phyloP scores from a whole-genome alignment of 2,329 filamentous ascomycete genomes.

The Fusarium annulatum region DNA sequence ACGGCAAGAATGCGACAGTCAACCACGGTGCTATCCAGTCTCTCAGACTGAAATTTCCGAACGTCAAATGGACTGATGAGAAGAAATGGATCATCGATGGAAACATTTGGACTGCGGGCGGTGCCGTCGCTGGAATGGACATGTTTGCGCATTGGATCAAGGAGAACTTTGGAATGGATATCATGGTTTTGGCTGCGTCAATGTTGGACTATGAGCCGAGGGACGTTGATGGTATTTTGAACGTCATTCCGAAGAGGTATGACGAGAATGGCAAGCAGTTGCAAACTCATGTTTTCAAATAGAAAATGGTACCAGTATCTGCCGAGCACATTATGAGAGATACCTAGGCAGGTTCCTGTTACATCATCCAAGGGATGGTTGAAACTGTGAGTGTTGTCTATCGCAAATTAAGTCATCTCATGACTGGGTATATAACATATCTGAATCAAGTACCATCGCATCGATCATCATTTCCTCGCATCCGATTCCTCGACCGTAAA shows the following conservation, averaged over 20 bases:
- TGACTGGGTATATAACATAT: background rate
- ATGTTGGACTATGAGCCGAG: conserved; percentile 52
- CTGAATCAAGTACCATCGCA: no score
- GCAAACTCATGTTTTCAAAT: conserved; percentile 33
- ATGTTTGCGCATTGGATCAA: conserved; percentile 56
- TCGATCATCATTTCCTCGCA: background rate
- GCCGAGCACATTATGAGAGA: accelerated
- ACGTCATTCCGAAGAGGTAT: conserved; percentile 46
- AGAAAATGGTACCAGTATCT: background rate
- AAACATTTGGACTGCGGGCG: conserved; percentile 60
- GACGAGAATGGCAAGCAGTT: conserved; percentile 46
- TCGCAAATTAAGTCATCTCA: background rate
- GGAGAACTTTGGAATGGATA: conserved; percentile 47
- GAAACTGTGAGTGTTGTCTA: background rate
- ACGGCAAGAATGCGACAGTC: conserved; percentile 56
- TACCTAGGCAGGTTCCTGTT: background rate
- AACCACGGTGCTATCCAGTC: conserved; percentile 52
- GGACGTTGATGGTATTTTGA: conserved; percentile 46
- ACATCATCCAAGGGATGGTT: background rate
- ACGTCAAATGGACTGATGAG: conserved; percentile 57
- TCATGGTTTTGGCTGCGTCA: conserved; percentile 35
- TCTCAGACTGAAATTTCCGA: conserved; percentile 48
- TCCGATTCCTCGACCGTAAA: conserved; percentile 29
- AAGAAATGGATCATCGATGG: conserved; percentile 58
- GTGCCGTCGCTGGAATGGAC: conserved; percentile 59